Conservation (phyloP, 2,329 filamentous ascomycete genomes). For the Xylariaceae sp. region DNA sequence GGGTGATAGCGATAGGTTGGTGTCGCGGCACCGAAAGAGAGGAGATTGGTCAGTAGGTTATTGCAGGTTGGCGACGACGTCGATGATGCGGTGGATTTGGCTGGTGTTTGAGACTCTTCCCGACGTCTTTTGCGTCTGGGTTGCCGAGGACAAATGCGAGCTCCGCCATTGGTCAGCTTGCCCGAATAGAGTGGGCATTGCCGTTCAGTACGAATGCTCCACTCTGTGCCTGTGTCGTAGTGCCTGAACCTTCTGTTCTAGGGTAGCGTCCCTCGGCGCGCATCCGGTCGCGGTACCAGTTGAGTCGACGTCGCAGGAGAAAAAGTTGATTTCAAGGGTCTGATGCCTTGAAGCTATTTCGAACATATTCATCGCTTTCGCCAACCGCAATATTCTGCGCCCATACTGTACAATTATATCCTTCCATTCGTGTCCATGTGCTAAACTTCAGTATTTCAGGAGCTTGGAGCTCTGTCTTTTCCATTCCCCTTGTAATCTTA, state of each 20-base stretch:
- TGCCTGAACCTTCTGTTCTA: too few relatives aligned
- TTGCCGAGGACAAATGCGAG: conserved; percentile 52
- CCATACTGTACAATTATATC: too few relatives aligned
- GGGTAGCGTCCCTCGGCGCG: too few relatives aligned
- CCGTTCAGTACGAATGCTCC: too few relatives aligned
- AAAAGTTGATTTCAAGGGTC: too few relatives aligned
- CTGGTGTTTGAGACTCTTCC: neutral
- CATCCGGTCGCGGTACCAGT: too few relatives aligned
- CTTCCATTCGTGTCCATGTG: too few relatives aligned
- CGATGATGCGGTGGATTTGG: conserved; percentile 26
- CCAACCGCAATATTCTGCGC: too few relatives aligned
- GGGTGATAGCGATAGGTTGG: neutral
- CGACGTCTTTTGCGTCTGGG: conserved; percentile 15
- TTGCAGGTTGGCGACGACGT: conserved; percentile 7
- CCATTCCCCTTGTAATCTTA: neutral
- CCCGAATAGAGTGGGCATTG: conserved; percentile 1
- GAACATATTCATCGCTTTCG: too few relatives aligned
- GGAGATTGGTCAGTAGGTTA: neutral
- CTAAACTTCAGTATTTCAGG: neutral
- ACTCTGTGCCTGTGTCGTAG: too few relatives aligned
- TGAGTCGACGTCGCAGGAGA: too few relatives aligned
- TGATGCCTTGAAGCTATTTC: too few relatives aligned
- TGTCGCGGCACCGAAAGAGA: neutral
- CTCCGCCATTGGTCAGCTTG: conserved; percentile 40
- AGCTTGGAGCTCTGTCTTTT: neutral